Conservation (phyloP, 495 filamentous ascomycete genomes). For the Filosporella fistucella region DNA sequence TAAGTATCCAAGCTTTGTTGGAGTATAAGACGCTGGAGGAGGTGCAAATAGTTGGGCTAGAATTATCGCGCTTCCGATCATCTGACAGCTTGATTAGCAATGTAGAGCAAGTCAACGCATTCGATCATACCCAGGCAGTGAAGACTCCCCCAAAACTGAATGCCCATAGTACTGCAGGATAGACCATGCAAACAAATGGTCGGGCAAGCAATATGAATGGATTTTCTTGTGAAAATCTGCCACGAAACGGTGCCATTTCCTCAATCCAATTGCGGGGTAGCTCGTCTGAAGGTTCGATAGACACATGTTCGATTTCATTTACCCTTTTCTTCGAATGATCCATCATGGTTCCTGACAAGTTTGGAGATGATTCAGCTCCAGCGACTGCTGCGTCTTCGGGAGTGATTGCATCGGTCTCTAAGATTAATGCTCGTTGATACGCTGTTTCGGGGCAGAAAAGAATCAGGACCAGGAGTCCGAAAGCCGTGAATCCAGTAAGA, state of each 20-base stretch:
- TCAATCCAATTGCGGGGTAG: no score
- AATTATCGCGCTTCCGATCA: not conserved
- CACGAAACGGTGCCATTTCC: no score
- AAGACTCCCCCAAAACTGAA: not conserved
- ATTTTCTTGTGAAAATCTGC: not conserved
- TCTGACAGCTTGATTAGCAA: no score
- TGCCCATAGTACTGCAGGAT: not conserved
- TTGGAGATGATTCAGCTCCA: no score
- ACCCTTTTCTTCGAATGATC: no score
- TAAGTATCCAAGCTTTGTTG: not conserved
- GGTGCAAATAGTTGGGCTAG: not conserved
- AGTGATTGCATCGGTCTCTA: not conserved
- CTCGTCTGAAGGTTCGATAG: no score
- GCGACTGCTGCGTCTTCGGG: no score
- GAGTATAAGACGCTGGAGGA: not conserved
- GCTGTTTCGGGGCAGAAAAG: not conserved
- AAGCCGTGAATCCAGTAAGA: not conserved
- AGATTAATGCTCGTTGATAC: not conserved
- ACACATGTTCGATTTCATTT: no score
- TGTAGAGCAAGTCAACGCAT: no score
- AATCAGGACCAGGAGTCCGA: not conserved
- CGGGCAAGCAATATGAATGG: not conserved
- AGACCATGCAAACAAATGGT: not conserved
- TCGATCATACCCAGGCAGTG: not conserved
- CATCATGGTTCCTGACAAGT: no score